Evolutionary conservation across 139 green algal species (phyloP).

Genomic region (Chlamydomonas sp.): DNA sequence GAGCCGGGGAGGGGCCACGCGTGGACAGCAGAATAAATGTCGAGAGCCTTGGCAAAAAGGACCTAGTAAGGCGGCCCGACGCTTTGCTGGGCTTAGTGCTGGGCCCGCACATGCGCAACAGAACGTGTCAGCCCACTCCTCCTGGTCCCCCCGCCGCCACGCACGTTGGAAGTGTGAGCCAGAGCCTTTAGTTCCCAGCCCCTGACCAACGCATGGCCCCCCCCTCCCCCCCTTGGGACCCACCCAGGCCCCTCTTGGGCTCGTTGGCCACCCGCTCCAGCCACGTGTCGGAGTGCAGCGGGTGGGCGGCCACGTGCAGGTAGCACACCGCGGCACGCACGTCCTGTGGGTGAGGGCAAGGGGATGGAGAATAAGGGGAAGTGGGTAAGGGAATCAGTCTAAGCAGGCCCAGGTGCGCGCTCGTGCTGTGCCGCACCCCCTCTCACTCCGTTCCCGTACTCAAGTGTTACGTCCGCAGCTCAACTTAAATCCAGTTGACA

Average conservation of each 20-base stretch:
- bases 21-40: too few relatives aligned
- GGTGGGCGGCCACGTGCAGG: conserved; percentile 11
- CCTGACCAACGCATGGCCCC: neutral
- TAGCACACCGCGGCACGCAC: conserved; percentile 17
- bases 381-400: neutral
- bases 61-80: too few relatives aligned
- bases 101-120: too few relatives aligned
- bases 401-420: neutral
- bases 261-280: conserved; percentile 31
- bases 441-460: neutral
- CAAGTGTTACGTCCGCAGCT: too few relatives aligned
- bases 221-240: neutral
- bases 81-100: too few relatives aligned
- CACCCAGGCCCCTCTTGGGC: conserved; percentile 22
- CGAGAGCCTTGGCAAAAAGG: too few relatives aligned
- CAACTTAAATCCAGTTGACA: too few relatives aligned
- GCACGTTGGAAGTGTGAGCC: too few relatives aligned
- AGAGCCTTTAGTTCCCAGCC: too few relatives aligned
- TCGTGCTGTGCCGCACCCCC: neutral
- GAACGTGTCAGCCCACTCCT: too few relatives aligned
- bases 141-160: too few relatives aligned
- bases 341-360: neutral
- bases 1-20: too few relatives aligned
- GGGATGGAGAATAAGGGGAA: neutral
- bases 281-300: neutral